A percentile compares a stretch with the other conserved stretches of the same genome.
These are phyloP conservation scores for Onygenales sp. DNA, from an alignment of 2,329 filamentous ascomycete genomes.

Conservation along the genomic window DNA sequence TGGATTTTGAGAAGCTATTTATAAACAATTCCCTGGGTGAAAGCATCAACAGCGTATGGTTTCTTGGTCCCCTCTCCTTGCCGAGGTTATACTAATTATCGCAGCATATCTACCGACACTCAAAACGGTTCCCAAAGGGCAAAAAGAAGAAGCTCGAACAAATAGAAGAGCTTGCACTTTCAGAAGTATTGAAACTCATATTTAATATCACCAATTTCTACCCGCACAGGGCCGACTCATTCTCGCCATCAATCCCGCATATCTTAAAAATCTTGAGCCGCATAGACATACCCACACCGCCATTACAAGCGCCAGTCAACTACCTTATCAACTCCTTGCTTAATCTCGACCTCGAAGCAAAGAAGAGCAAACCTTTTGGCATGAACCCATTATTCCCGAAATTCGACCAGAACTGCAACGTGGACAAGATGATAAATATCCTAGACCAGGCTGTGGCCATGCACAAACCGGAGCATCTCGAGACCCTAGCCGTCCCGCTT, in stretches of 20 bases:
- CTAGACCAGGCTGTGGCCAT: constrained; percentile 55
- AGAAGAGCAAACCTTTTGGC: constrained; percentile 37
- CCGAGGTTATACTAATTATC: neutral
- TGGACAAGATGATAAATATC: constrained; percentile 58
- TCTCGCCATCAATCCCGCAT: constrained; percentile 58
- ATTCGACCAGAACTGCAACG: constrained; percentile 48
- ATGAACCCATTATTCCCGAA: constrained; percentile 57
- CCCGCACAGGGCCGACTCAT: constrained; percentile 50
- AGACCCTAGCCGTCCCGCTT: constrained; percentile 60
- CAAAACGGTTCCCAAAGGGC: constrained; percentile 42
- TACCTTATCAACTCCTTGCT: constrained; percentile 71
- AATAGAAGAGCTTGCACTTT: constrained; percentile 68
- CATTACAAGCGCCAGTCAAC: constrained; percentile 63
- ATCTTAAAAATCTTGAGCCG: constrained; percentile 61
- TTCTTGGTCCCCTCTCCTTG: neutral
- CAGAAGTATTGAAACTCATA: constrained; percentile 74
- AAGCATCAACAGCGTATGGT: constrained; percentile 48
- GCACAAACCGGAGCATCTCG: constrained; percentile 62
- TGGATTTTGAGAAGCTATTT: constrained; percentile 57
- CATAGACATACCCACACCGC: constrained; percentile 51
- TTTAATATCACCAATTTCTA: constrained; percentile 80
- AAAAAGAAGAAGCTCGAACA: constrained; percentile 24
- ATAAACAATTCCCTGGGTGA: constrained; percentile 57
- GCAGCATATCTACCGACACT: constrained; percentile 61
- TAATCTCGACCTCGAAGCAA: constrained; percentile 60